Evolutionary conservation across 768 basidiomycete species (phyloP).

Genomic region (Boletus reticulatus): DNA sequence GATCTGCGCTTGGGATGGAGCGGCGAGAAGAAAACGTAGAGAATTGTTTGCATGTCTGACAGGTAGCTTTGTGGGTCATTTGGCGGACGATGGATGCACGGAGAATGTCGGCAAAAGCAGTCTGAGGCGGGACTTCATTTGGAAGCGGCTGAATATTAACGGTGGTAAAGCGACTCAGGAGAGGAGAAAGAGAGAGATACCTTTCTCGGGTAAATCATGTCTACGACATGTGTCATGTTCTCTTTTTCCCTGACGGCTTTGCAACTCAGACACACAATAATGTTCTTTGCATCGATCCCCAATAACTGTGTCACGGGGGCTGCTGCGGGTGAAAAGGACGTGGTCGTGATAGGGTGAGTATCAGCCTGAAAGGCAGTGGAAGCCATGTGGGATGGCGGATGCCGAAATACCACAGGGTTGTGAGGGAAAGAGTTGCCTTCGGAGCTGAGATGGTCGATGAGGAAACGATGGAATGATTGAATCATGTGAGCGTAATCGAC

Average conservation of each 20-base stretch:
- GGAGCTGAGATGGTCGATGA: constrained; percentile 77
- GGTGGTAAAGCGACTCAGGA: not conserved
- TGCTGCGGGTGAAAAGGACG: constrained; percentile 37
- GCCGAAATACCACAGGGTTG: constrained; percentile 54
- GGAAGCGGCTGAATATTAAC: constrained; percentile 29
- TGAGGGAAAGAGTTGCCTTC: constrained; percentile 67
- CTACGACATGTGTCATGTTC: constrained; percentile 78
- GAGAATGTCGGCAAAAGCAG: constrained; percentile 67
- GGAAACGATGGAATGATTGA: constrained; percentile 92
- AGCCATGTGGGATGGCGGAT: constrained; percentile 11
- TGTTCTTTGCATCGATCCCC: constrained; percentile 74
- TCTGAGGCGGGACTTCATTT: constrained; percentile 37
- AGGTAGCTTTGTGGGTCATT: constrained; percentile 82
- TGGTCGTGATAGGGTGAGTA: constrained; percentile 8
- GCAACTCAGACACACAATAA: constrained; percentile 75
- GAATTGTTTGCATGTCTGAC: constrained; percentile 78
- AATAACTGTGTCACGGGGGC: constrained; percentile 85
- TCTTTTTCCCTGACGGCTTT: constrained; percentile 70
- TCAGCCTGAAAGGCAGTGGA: constrained; percentile 17
- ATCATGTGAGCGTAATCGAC: constrained; percentile 86
- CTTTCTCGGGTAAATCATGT: constrained; percentile 84
- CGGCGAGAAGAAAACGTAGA: constrained; percentile 69
- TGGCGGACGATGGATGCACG: constrained; percentile 76
- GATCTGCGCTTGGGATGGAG: constrained; percentile 56
- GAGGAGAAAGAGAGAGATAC: constrained; percentile 37